These are phyloP conservation scores for Pestalotiopsis sp. DNA, from an alignment of 2,329 filamentous ascomycete species.

Conservation along the genomic window DNA sequence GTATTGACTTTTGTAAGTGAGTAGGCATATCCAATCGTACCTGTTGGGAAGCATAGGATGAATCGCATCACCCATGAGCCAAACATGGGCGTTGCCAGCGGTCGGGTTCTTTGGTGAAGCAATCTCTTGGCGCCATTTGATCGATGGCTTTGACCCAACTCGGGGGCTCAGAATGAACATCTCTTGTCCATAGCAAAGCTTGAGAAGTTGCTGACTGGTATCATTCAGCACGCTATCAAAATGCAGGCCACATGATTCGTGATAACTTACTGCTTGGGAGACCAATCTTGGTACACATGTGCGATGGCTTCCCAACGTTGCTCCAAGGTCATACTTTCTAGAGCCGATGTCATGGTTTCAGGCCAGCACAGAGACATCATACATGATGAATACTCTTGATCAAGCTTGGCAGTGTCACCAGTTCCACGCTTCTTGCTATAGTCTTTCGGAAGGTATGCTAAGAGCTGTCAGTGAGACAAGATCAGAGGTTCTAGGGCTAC, in stretches of 20 bases:
- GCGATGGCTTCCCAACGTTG: neutral
- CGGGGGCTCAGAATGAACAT: conserved; percentile 1
- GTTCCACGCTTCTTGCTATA: neutral
- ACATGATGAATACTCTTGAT: neutral
- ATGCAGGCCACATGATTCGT: neutral
- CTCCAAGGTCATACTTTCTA: neutral
- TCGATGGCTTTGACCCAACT: conserved; percentile 2
- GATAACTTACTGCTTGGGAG: neutral
- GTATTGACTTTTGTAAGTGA: neutral
- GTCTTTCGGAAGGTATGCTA: conserved; percentile 4
- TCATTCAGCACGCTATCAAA: neutral
- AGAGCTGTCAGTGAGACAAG: neutral
- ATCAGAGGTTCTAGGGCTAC: neutral
- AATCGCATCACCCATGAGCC: conserved; percentile 21
- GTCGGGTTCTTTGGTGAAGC: neutral
- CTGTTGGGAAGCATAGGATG: conserved; percentile 21
- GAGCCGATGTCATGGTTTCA: neutral
- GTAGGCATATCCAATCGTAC: neutral
- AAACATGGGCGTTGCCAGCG: conserved; percentile 17
- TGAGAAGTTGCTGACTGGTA: conserved; percentile 4
- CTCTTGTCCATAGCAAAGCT: neutral
- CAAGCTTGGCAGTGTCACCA: neutral
- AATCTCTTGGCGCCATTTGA: conserved; percentile 10
- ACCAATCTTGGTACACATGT: neutral
- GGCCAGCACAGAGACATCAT: conserved; percentile 6